Evolutionary conservation across 331 rosid genomes (phyloP).

Genomic region (Prunus yedoensis): DNA sequence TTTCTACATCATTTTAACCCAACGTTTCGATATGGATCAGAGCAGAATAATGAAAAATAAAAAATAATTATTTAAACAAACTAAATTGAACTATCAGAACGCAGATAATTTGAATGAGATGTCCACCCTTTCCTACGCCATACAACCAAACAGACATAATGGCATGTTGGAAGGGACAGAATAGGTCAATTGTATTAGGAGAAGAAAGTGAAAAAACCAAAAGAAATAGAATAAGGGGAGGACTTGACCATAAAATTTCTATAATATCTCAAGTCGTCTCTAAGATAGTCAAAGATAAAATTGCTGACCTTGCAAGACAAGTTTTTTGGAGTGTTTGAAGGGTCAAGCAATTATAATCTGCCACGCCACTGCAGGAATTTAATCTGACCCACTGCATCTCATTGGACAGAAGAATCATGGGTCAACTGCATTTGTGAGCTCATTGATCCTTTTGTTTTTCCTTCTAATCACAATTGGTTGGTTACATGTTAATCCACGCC

Average conservation of each 20-base stretch:
- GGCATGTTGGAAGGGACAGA: background rate
- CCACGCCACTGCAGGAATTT: background rate
- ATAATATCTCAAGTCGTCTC: slow-evolving; percentile 23
- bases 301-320: slow-evolving; percentile 29
- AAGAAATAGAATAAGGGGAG: background rate
- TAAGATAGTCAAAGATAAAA: slow-evolving; percentile 20
- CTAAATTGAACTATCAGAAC: fast-evolving
- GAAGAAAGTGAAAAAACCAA: background rate
- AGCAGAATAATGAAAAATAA: too few relatives aligned
- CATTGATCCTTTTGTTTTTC: background rate
- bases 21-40: too few relatives aligned
- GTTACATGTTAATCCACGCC: background rate
- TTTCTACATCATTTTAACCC: too few relatives aligned
- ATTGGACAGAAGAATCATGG: background rate
- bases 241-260: too few relatives aligned
- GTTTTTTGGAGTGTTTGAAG: slow-evolving; percentile 15
- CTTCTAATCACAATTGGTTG: background rate
- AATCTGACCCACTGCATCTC: background rate
- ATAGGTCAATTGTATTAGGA: background rate
- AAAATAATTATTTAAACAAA: too few relatives aligned
- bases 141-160: background rate
- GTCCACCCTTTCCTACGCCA: background rate
- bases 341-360: background rate
- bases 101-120: too few relatives aligned
- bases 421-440: background rate